A percentile compares a stretch with the other conserved stretches of the same genome.
These are phyloP conservation scores for Baorangia bicolor DNA, from an alignment of 768 basidiomycete species.

Conservation along the genomic window DNA sequence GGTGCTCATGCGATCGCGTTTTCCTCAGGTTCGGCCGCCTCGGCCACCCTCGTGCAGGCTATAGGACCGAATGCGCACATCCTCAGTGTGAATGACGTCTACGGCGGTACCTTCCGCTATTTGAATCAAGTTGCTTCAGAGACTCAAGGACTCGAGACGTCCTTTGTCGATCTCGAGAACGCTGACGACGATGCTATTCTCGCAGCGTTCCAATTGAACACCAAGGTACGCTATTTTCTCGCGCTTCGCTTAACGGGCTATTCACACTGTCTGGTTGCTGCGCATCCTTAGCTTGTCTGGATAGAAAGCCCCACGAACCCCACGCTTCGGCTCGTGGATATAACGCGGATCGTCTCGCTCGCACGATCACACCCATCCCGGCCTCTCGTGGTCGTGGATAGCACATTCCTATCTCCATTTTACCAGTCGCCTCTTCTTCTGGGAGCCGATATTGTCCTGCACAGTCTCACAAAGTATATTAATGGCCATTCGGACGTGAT, in stretches of 20 bases:
- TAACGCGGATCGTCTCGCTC: conserved; percentile 65
- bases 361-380: conserved; percentile 58
- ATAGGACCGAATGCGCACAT: conserved; percentile 76
- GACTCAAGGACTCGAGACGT: conserved; percentile 65
- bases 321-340: conserved; percentile 82
- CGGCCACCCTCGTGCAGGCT: conserved; percentile 77
- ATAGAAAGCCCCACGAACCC: conserved; percentile 96
- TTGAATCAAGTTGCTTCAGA: conserved; percentile 63
- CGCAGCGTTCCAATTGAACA: conserved; percentile 69
- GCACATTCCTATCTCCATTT: conserved; percentile 92
- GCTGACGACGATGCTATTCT: conserved; percentile 62
- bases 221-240: conserved; percentile 57
- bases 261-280: not conserved
- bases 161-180: conserved; percentile 80
- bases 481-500: conserved; percentile 94
- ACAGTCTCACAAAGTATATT: conserved; percentile 87
- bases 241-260: not conserved
- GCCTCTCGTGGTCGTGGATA: conserved; percentile 88
- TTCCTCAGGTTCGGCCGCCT: conserved; percentile 82
- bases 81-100: conserved; percentile 88
- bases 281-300: conserved; percentile 71
- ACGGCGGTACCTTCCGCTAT: conserved; percentile 91
- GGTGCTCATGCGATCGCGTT: conserved; percentile 77
- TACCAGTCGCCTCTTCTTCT: conserved; percentile 84
- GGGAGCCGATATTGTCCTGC: conserved; percentile 83